Evolutionary conservation across 1,139 yeast genomes (phyloP), one percentile per base, ranked within the genome.

Genomic region (Geotrichum europaeum): DNA sequence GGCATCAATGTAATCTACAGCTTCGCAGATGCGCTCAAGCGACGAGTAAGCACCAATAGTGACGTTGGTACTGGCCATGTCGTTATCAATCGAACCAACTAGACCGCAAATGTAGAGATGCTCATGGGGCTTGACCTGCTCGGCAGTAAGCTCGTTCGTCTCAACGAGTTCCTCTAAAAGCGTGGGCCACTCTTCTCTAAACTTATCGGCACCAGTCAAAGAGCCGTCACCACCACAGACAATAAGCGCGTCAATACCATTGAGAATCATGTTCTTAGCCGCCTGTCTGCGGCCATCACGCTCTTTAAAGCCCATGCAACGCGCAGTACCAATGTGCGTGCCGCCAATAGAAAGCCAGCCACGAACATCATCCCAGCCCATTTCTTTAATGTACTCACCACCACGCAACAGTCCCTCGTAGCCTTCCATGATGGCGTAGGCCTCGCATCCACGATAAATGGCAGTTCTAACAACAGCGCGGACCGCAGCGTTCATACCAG

Each of bases 211-310:
- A 68, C 99, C 99, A 1, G 99, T 94, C 67, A 94, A 80, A 0
- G 98, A 91, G 60, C 99, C 99, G 72, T 94, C 99, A 76, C 99
- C 99, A 70, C 99, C 99, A 77, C 97, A 90, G 18, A 94, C 97
- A 68, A 94, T 86, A 67, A 94, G 80, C 0, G 97, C 98, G 72
- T 94, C 97, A 65, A 94, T 92, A 63, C 98, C 98, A 61, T 89
- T 86, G 58, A 80, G 81, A 70, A 92, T 84, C 84, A 92, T 81
- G 74, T 92, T 89, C 73, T 84, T 84, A 62, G 96, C 95, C 54
- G 91, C 97, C 61, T 76, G 72, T 65, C 91, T 79, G 69, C 99
- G 83, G 57, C 99, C 98, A 60, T 79, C 79, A 63, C 96, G 83
- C 72, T 91, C 95, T 69, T 86, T 82, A 77, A 94, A 94, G 66